Evolutionary conservation across 106 monocot species (phyloP), one percentile per base, ranked within the genome.

Genomic region (Triglochin maritima): DNA sequence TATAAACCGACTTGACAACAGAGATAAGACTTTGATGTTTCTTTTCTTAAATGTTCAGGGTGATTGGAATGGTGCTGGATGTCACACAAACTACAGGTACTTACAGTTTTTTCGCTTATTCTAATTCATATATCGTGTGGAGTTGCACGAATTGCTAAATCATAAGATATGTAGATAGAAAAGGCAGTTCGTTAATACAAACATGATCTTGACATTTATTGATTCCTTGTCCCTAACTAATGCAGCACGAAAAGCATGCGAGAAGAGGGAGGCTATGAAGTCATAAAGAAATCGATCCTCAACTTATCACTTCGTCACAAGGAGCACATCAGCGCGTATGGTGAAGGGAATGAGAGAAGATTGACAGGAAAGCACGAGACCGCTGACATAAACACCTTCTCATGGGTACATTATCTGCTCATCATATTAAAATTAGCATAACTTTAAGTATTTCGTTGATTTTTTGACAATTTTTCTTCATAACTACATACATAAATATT

Each of bases 341-440:
- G 91, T 17, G 91, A 92, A 87, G 91, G 91, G 64, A 92, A 92
- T 45, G 91, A 92, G 71, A 56, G 91, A 53, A 78, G 91, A 56
- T 69, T 92, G 82, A 92, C 91, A 16, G 91, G 87, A n/a, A 81
- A 81, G 47, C 91, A 92, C 10, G 91, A 92, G 80, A 92, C 91
- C 17, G 91, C 91, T 41, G 69, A 71, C 80, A 92, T 92, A 8
- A 77, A 92, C 79, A 76, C 76, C 42, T 92, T 91, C 71, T 87
- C 87, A 69, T 92, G 87, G 91, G 91, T 92, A 92, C 56, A 12
- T 4, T 6, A 62, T 29, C 29, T 29, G 29, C 29, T 29, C 29
- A 29, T 29, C 29, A 29, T 29, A 29, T 29, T 29, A 29, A 6
- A 6, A 8, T 62, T n/a, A 29, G 29, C 29, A 29, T 29, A 29